A percentile compares a stretch with the other conserved stretches of the same genome.
Evolutionary conservation across 306 rosid species (phyloP).

Genomic region (Gleditsia sinensis): DNA sequence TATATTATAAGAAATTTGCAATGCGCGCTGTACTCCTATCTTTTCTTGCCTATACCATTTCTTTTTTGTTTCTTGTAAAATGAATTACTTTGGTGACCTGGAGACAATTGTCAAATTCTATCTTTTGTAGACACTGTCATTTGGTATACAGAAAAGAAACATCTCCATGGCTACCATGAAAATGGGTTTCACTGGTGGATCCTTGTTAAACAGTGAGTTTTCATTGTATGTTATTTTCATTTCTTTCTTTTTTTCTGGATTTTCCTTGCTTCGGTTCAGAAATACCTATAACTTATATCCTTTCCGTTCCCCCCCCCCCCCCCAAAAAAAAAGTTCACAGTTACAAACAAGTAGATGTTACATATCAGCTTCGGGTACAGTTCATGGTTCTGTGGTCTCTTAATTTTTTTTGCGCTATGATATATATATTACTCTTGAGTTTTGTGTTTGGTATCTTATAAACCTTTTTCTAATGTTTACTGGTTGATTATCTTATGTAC

Average conservation of each 20-base stretch:
- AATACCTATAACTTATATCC: slow-evolving; percentile 15
- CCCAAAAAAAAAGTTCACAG: slow-evolving; percentile 43
- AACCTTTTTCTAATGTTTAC: too few relatives aligned
- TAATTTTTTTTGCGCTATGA: too few relatives aligned
- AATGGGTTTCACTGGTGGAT: slow-evolving; percentile 32
- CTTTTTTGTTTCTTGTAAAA: too few relatives aligned
- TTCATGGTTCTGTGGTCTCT: slow-evolving; percentile 13
- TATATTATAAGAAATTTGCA: background rate
- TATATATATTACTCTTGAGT: background rate
- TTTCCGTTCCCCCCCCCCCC: background rate
- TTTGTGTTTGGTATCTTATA: background rate
- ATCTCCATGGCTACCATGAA: slow-evolving; percentile 35
- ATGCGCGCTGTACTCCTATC: background rate
- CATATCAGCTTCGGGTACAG: slow-evolving; percentile 60
- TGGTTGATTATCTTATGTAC: too few relatives aligned
- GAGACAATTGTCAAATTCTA: too few relatives aligned
- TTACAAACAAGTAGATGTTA: slow-evolving; percentile 48
- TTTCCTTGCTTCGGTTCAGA: background rate
- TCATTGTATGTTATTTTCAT: slow-evolving; percentile 45
- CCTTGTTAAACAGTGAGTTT: slow-evolving; percentile 32
- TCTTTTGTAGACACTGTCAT: slow-evolving; percentile 38
- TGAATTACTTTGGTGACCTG: too few relatives aligned
- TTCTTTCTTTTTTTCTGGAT: background rate
- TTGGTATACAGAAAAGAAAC: slow-evolving; percentile 40
- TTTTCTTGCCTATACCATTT: background rate